phyloP scores from a whole-genome alignment of 2,329 filamentous ascomycete genomes.

The Lachnum nothofagi region DNA sequence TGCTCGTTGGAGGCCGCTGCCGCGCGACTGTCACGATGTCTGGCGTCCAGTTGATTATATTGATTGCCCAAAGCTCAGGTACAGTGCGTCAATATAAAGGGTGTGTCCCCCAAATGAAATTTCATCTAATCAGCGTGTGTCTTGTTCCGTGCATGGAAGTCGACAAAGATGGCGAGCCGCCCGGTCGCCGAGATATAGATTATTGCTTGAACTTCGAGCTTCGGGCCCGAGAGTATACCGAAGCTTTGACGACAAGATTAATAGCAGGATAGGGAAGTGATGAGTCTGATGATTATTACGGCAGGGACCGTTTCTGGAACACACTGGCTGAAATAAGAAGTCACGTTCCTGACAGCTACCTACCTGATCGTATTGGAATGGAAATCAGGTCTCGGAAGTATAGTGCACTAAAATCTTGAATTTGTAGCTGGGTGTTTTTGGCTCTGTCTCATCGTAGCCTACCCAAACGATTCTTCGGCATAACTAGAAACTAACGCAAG shows the following conservation, averaged over 20 bases:
- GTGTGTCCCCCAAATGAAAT: not conserved
- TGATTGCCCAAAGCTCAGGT: not conserved
- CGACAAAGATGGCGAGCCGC: not conserved
- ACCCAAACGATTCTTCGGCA: no score
- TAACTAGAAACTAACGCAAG: no score
- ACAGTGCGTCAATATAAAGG: not conserved
- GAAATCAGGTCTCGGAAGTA: not conserved
- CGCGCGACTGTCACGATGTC: not conserved
- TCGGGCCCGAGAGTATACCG: no score
- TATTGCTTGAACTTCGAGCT: not conserved
- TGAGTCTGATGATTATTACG: not conserved
- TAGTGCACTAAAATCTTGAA: no score
- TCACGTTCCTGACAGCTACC: not conserved
- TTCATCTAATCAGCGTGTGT: not conserved
- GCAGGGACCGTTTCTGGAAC: not conserved
- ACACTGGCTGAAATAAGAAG: not conserved
- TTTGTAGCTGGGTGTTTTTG: no score
- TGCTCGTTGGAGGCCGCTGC: not conserved
- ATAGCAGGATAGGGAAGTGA: not conserved
- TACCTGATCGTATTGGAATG: not conserved
- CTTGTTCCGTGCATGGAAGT: not conserved
- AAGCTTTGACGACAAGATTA: not conserved
- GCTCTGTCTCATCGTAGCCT: no score
- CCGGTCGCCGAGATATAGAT: not conserved
- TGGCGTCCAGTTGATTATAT: not conserved